Evolutionary conservation across 1,139 yeast genomes (phyloP).

Genomic region (Kodamaea sp.): DNA sequence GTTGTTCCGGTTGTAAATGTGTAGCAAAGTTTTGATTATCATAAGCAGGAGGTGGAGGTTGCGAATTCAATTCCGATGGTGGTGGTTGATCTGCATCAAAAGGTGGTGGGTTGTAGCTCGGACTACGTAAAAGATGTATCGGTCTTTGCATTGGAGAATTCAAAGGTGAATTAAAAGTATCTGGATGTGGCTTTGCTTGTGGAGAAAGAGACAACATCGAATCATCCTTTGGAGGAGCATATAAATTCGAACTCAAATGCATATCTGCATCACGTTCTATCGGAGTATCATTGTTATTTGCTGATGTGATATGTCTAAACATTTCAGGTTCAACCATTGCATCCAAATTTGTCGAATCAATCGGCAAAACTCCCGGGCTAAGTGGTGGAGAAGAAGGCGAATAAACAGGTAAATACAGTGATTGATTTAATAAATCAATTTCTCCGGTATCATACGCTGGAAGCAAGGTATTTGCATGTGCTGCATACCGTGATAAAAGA

Average conservation of each 20-base stretch:
- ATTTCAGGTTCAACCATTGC: conserved; percentile 10
- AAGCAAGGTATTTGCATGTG: conserved; percentile 68
- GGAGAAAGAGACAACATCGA: conserved; percentile 44
- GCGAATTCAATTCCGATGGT: conserved; percentile 20
- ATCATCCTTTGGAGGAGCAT: conserved; percentile 41
- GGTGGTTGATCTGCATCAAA: conserved; percentile 34
- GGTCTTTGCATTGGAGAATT: conserved; percentile 26
- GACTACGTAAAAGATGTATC: conserved; percentile 33
- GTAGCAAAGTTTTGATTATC: conserved; percentile 21
- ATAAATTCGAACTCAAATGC: conserved; percentile 58
- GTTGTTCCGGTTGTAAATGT: conserved; percentile 11
- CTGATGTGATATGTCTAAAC: conserved; percentile 31
- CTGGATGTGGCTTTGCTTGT: conserved; percentile 53
- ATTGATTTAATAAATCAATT: neutral
- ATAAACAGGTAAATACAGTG: conserved; percentile 19
- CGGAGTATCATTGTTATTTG: conserved; percentile 32
- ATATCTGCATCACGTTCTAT: conserved; percentile 40
- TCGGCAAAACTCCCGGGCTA: conserved; percentile 54
- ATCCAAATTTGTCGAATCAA: conserved; percentile 31
- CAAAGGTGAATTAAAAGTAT: conserved; percentile 36
- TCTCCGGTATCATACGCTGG: conserved; percentile 47
- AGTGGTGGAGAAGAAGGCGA: conserved; percentile 33
- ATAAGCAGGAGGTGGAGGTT: conserved; percentile 38
- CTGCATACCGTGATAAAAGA: conserved; percentile 59
- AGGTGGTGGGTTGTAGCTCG: conserved; percentile 43